phyloP scores from a whole-genome alignment of 768 basidiomycete genomes.

The Suillus luteus region DNA sequence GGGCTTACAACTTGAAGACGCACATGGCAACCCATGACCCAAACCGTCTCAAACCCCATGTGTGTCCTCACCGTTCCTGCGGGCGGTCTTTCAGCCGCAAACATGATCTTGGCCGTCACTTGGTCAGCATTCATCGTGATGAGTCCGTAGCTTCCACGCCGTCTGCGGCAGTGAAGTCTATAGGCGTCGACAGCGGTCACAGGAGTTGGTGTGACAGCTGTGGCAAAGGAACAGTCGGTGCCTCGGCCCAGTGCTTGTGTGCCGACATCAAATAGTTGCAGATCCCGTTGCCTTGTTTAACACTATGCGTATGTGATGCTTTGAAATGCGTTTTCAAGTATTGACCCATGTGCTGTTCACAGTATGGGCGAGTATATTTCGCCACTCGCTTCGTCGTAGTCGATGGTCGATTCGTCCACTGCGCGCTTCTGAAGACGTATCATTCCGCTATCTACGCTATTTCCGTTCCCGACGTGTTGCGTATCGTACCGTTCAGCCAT shows the following conservation, averaged over 20 bases:
- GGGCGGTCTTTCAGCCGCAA: constrained; percentile 92
- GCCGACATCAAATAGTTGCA: constrained; percentile 58
- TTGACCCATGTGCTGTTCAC: constrained; percentile 13
- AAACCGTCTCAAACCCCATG: constrained; percentile 84
- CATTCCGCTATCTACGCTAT: constrained; percentile 35
- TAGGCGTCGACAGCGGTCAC: constrained; percentile 66
- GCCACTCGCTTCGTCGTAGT: constrained; percentile 43
- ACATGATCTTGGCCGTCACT: constrained; percentile 90
- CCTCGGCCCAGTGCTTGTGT: constrained; percentile 58
- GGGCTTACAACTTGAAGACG: constrained; percentile 94
- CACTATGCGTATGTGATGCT: constrained; percentile 31
- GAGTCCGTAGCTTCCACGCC: constrained; percentile 50
- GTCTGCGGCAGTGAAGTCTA: constrained; percentile 44
- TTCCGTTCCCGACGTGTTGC: constrained; percentile 56
- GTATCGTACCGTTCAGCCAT: constrained; percentile 59
- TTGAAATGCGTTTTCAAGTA: not conserved
- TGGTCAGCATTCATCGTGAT: constrained; percentile 82
- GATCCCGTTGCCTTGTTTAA: constrained; percentile 15
- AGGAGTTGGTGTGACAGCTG: constrained; percentile 75
- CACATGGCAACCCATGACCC: constrained; percentile 96
- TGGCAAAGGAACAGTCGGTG: constrained; percentile 67
- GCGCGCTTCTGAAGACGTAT: constrained; percentile 33
- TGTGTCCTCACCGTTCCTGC: constrained; percentile 84
- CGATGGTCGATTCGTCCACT: constrained; percentile 40
- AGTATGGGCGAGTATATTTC: constrained; percentile 37